These are phyloP conservation scores for Candida vaughaniae DNA, from an alignment of 805 yeast species.

Conservation along the genomic window DNA sequence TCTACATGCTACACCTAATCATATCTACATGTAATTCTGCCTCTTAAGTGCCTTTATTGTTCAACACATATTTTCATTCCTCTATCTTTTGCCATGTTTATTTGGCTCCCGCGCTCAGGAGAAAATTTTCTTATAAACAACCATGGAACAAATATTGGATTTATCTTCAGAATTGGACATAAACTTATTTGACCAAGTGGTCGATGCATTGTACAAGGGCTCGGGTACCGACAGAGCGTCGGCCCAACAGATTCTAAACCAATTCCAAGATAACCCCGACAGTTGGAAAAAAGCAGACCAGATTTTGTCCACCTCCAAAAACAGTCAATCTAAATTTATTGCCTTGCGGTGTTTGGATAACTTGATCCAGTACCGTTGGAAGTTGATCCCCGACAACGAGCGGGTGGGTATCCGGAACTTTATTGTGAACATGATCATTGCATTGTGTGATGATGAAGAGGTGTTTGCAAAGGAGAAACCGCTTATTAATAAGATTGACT, in stretches of 20 bases:
- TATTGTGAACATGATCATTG: slow-evolving; percentile 88
- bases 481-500: slow-evolving; percentile 86
- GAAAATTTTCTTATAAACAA: background rate
- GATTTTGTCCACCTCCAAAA: slow-evolving; percentile 72
- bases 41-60: too few species aligned
- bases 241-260: slow-evolving; percentile 70
- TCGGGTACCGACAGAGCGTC: slow-evolving; percentile 65
- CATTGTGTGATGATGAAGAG: slow-evolving; percentile 81
- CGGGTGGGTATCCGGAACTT: slow-evolving; percentile 92
- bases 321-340: slow-evolving; percentile 88
- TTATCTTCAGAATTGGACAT: slow-evolving; percentile 84
- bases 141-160: slow-evolving; percentile 86
- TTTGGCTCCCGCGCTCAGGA: background rate
- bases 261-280: slow-evolving; percentile 91
- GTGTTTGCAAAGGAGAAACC: slow-evolving; percentile 72
- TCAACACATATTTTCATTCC: too few species aligned
- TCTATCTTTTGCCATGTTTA: too few species aligned
- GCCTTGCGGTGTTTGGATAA: slow-evolving; percentile 89
- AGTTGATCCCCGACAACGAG: slow-evolving; percentile 83
- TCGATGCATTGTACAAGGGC: slow-evolving; percentile 79
- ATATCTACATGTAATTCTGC: too few species aligned
- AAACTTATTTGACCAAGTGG: slow-evolving; percentile 75
- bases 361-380: slow-evolving; percentile 91
- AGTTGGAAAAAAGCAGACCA: slow-evolving; percentile 94
- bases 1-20: too few species aligned